Base-by-base conservation (phyloP, 768 basidiomycete species). In the Cystofilobasidium macerans region DNA sequence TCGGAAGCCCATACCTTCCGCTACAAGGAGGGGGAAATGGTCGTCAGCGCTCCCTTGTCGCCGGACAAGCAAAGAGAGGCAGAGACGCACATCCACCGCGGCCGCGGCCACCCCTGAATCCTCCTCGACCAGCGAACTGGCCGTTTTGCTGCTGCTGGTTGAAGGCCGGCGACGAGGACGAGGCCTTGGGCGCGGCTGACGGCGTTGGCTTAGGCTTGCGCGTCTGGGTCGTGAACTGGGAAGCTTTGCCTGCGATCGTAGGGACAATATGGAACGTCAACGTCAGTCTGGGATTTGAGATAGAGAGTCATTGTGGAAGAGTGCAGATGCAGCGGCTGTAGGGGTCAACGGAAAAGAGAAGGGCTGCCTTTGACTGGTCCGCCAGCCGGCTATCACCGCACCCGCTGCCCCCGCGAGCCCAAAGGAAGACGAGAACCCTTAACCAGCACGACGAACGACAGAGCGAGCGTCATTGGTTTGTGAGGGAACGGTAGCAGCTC, bases 181-280 rank as follows among this genome's bases (percentile, higher is more conserved):
- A 73, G 73, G 22, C 71, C 62, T 69, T 71, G 58, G 61, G 24
- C 12, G 65, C 40, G 18, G 61, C 20, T 28, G 68, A 13, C 16
- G 58, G 28, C 24, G 61, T 7, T 28, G 57, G 35, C 64, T 60
- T 65, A 38, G 62, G 43, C 20, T 24, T 53, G 60, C 70, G 54
- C 16, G 35, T 72, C 36, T 75, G 73, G 65, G 72, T 71, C 36
- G 75, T 75, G 71, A 77, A 77, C 70, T 75, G 75, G 36, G 72
- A 65, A 28, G 75, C 76, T 22, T n/a, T 24, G 45, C 45, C 22
- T 47, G 22, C 4, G 16, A n/a, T 20, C 9, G 20, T 7, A 26
- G 35, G 13, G 43, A 35, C 0, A 11, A 26, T 26, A 12, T 53
- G 35, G 38, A 33, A 33, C 30, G 20, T 18, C 2, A 30, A 14